Base-by-base conservation (phyloP, 805 yeast genomes). In the Saccharomycopsis sp. region DNA sequence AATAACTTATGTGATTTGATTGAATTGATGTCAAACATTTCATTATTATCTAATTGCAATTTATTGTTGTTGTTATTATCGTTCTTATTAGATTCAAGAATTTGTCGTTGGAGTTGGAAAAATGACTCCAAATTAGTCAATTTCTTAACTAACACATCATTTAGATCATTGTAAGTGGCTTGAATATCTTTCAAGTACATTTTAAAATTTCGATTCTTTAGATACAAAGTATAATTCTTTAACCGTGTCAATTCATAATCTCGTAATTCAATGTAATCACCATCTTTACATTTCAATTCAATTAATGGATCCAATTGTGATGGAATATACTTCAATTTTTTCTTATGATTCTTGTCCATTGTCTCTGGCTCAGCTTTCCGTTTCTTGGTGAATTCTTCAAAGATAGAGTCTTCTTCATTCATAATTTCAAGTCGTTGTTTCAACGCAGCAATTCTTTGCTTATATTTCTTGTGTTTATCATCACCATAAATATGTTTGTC, bases 81-180 rank as follows among this genome's bases (percentile, higher is more conserved):
- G 28, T 39, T 20, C 19, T 4, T 16, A 19, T 22, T 39, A 19
- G 24, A 4, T 21, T 39, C 33, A 28, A 44, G 24, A 11, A 46
- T 34, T 16, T 28, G 38, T 34, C 36, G 41, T 39, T 49, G 52
- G 11, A 46, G 38, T 13, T 16, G 17, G 22, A 46, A 46, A 29
- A 44, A 47, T 26, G 41, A 44, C 20, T 44, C 51, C n/a, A 50
- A 32, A 37, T 50, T 50, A 14, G 27, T 32, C 23, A 50, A 24
- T 29, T 47, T 50, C 19, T 26, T 26, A 5, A 35, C 16, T 29
- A 47, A 34, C 9, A 21, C 27, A 17, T 32, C 29, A 26, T 31
- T 14, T 17, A 43, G 20, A 33, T 45, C 40, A 4, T 31, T 35
- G 40, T 36, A 32, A 5, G 34, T 24, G 9, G 33, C 16, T 8